These are phyloP conservation scores for Mortierella alpina DNA, from an alignment of 192 early-diverging fungal species.

Conservation along the genomic window DNA sequence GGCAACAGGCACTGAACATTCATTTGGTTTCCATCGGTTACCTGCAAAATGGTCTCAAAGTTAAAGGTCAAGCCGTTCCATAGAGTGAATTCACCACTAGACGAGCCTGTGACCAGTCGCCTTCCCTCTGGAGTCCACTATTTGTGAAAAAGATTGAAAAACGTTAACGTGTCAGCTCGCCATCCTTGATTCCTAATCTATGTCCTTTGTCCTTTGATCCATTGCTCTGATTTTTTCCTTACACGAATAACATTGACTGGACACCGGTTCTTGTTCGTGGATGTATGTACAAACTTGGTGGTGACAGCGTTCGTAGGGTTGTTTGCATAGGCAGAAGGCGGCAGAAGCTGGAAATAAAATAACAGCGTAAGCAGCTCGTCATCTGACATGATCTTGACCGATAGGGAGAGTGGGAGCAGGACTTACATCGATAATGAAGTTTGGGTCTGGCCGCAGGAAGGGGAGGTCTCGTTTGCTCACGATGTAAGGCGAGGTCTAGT, in stretches of 20 bases:
- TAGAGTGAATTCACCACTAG: conserved; percentile 94
- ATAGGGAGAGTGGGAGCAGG: conserved; percentile 2
- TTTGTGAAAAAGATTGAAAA: background rate
- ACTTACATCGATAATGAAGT: conserved; percentile 79
- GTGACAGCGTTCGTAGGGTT: conserved; percentile 80
- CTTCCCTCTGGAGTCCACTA: conserved; percentile 98
- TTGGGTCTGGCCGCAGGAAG: conserved; percentile 75
- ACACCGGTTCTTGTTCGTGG: conserved; percentile 92
- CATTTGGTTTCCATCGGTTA: conserved; percentile 7
- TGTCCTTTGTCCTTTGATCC: background rate
- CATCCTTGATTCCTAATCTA: background rate
- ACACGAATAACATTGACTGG: conserved; percentile 92
- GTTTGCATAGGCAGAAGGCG: conserved; percentile 73
- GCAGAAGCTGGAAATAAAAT: conserved; percentile 60
- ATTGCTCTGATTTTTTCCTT: conserved; percentile 16
- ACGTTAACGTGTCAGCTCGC: background rate
- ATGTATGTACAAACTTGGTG: conserved; percentile 90
- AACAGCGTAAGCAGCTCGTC: background rate
- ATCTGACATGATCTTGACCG: conserved; percentile 14
- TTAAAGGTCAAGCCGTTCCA: conserved; percentile 99
- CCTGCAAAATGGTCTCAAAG: conserved; percentile 96
- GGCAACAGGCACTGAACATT: background rate
- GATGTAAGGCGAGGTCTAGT: conserved; percentile 38
- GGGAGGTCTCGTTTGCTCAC: conserved; percentile 66
- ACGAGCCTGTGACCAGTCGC: conserved; percentile 91